Base-by-base conservation (phyloP, 805 yeast species). In the Tetrapisispora iriomotensis region DNA sequence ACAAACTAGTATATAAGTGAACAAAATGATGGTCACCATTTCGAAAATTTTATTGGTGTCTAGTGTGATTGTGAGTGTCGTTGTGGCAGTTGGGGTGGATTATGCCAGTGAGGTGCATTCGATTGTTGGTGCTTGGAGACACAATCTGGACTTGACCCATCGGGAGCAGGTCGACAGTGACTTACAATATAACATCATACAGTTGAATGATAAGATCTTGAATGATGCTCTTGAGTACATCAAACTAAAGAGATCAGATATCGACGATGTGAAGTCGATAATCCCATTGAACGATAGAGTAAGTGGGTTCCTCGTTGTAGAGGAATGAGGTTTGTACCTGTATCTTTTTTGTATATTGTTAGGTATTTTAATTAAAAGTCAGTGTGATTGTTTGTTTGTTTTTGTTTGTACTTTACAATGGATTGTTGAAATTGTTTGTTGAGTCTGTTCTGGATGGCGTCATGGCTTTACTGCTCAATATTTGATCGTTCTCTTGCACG, bases 391-490 rank as follows among this genome's bases (percentile, higher is more conserved):
- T 17, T 18, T 18, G 5, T 21, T 13, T 21, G 10, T 13, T 4
- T 14, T 23, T 29, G 14, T 29, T 7, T 19, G 6, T 20, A 6
- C 17, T 3, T 20, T 12, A 7, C 9, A 8, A 12, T n/a, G 7
- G 18, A 7, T 9, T 17, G 32, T 17, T 4, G n/a, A 17, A 33
- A 5, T 22, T 15, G 22, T 30, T 37, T 17, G n/a, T n/a, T 10
- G 40, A 37, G 5, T 37, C 36, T 9, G 40, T 37, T 15, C 31
- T 17, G 8, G 40, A 15, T 10, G 40, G 40, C 5, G 40, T 37
- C 40, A 37, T 37, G 13, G 17, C 27, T 24, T 30, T 31, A 27
- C 40, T 30, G n/a, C n/a, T 15, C 18, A 6, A 12, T 10, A 21
- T 14, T 32, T 21, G n/a, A 8, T 24, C 12, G 7, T 33, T 33